These are phyloP conservation scores for Xerocomus nothofagi DNA, from an alignment of 1,284 basidiomycete species.

Conservation along the genomic window DNA sequence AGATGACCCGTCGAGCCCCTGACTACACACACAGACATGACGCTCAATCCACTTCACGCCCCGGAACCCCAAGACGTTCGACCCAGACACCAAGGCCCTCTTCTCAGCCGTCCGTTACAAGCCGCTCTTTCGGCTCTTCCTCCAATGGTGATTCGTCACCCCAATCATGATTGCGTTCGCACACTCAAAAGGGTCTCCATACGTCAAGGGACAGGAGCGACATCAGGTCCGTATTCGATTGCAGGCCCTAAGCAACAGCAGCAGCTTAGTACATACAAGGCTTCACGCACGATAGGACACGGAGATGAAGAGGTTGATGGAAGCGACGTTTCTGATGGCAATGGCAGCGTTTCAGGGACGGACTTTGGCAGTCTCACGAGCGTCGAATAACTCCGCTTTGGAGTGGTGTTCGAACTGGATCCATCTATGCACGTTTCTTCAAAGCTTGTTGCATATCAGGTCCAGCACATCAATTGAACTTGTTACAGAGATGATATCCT, in stretches of 20 bases:
- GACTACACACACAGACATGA: slow-evolving; percentile 20
- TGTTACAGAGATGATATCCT: slow-evolving; percentile 2
- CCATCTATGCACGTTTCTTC: slow-evolving; percentile 5
- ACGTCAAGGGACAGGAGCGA: slow-evolving; percentile 36
- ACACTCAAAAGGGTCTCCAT: slow-evolving; percentile 38
- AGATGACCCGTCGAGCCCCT: slow-evolving; percentile 18
- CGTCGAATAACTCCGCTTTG: slow-evolving; percentile 44
- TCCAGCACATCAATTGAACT: not conserved
- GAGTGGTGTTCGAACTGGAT: not conserved
- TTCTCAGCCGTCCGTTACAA: slow-evolving; percentile 24
- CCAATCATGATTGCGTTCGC: slow-evolving; percentile 36
- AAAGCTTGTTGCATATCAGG: not conserved
- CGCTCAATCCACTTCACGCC: slow-evolving; percentile 27
- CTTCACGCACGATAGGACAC: slow-evolving; percentile 22
- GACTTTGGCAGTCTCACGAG: slow-evolving; percentile 59
- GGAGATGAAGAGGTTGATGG: slow-evolving; percentile 18
- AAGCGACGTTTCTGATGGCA: slow-evolving; percentile 32
- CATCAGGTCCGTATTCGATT: slow-evolving; percentile 26
- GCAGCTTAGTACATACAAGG: slow-evolving; percentile 26
- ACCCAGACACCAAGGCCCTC: slow-evolving; percentile 24
- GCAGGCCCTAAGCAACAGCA: slow-evolving; percentile 29
- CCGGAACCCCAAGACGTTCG: slow-evolving; percentile 31
- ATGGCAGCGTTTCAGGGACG: slow-evolving; percentile 45
- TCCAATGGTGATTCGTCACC: slow-evolving; percentile 48
- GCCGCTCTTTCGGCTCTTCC: slow-evolving; percentile 33